These are phyloP conservation scores for Adiantum capillusveneris DNA, from an alignment of 75 land plant species.

Conservation along the genomic window DNA sequence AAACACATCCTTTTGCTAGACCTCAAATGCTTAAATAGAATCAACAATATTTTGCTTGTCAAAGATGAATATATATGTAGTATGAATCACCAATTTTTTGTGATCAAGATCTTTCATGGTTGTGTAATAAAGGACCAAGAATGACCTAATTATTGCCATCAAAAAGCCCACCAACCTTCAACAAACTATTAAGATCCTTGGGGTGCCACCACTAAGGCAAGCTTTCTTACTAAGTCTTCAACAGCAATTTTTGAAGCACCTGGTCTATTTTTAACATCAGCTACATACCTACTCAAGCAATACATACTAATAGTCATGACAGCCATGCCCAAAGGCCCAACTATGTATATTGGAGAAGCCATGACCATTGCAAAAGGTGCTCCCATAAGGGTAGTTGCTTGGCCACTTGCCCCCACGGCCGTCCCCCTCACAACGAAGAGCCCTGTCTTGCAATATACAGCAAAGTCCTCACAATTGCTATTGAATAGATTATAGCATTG, in stretches of 20 bases:
- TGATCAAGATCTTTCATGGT: no score
- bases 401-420: conserved; percentile 74
- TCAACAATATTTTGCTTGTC: no score
- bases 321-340: conserved; percentile 67
- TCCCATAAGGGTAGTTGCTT: conserved; percentile 68
- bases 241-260: conserved; percentile 64
- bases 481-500: conserved; percentile 74
- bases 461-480: conserved; percentile 89
- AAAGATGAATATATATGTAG: no score
- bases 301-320: conserved; percentile 59
- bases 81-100: no score
- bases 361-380: conserved; percentile 75
- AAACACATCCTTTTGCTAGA: no score
- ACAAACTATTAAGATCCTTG: no score
- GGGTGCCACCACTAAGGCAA: no score
- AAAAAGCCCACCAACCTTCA: no score
- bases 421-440: conserved; percentile 49
- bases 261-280: conserved; percentile 63
- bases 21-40: no score
- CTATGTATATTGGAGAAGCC: conserved; percentile 52
- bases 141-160: no score
- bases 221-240: conserved; percentile 66
- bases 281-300: conserved; percentile 63
- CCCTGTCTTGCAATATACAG: conserved; percentile 78
- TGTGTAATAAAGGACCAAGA: no score